phyloP scores from a whole-genome alignment of 2,329 filamentous ascomycete genomes.

The Colletotrichum godetiae region DNA sequence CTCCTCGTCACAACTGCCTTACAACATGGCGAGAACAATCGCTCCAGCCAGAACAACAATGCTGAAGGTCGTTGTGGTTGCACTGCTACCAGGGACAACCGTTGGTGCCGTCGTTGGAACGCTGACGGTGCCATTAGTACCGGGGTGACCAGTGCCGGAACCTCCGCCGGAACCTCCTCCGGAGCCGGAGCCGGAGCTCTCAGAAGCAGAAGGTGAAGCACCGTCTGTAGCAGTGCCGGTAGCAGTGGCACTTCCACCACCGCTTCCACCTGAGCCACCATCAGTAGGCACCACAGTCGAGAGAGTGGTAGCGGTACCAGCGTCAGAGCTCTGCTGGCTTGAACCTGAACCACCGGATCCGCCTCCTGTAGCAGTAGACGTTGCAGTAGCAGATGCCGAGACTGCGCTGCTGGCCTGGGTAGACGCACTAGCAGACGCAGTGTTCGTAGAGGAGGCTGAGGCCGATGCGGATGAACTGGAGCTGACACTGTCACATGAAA shows the following conservation, averaged over 20 bases:
- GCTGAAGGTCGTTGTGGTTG: conserved; percentile 22
- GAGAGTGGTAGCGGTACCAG: conserved; percentile 29
- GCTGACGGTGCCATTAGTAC: conserved; percentile 34
- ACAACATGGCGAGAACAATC: conserved; percentile 33
- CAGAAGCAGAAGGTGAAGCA: conserved; percentile 37
- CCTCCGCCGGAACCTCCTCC: conserved; percentile 35
- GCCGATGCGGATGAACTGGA: conserved; percentile 23
- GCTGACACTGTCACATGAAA: conserved; percentile 62
- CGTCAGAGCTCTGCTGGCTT: conserved; percentile 27
- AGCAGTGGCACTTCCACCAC: conserved; percentile 29
- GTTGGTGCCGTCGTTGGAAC: conserved; percentile 8
- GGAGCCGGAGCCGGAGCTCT: conserved; percentile 17
- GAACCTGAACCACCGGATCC: conserved; percentile 28
- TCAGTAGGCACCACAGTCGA: conserved; percentile 37
- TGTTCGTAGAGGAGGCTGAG: conserved; percentile 38
- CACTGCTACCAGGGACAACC: conserved; percentile 14
- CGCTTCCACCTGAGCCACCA: conserved; percentile 5
- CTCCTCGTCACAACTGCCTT: background rate
- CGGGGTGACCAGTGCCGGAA: conserved; percentile 39
- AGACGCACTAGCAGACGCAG: conserved; percentile 30
- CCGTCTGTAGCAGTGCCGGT: conserved; percentile 33
- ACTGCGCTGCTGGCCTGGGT: conserved; percentile 25
- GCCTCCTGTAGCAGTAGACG: conserved; percentile 27
- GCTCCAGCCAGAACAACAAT: conserved; percentile 24
- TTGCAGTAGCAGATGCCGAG: conserved; percentile 23